These are phyloP conservation scores for Sapria himalayana DNA, from an alignment of 345 rosid species.

Conservation along the genomic window DNA sequence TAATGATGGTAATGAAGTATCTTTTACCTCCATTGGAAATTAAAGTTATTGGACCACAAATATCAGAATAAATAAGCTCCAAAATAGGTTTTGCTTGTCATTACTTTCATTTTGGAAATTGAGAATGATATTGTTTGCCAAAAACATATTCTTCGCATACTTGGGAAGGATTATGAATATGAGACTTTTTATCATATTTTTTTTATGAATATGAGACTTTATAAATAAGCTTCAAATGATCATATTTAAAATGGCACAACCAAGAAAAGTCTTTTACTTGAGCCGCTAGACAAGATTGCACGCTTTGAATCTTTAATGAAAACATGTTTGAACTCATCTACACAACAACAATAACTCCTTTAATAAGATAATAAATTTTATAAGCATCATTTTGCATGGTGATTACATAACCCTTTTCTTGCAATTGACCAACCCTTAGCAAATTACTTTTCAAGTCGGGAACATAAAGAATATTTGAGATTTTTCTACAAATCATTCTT, in stretches of 20 bases:
- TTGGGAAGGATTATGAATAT: background rate
- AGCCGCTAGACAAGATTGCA: background rate
- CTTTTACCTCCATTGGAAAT: too few species aligned
- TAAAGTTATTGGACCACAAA: too few species aligned
- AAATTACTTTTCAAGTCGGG: too few species aligned
- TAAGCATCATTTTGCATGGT: background rate
- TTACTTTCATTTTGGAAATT: background rate
- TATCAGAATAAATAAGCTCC: too few species aligned
- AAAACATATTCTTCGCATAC: background rate
- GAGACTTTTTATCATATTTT: background rate
- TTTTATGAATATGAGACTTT: too few species aligned
- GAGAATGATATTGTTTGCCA: background rate
- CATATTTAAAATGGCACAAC: background rate
- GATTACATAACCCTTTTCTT: constrained; percentile 1
- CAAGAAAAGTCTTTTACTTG: too few species aligned
- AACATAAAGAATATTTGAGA: background rate
- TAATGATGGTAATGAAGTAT: too few species aligned
- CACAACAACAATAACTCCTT: too few species aligned
- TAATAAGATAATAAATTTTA: too few species aligned
- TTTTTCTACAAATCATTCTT: background rate
- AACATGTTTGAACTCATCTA: too few species aligned
- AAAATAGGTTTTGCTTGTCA: too few species aligned
- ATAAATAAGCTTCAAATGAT: background rate
- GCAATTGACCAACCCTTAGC: background rate
- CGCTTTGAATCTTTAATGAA: too few species aligned